Evolutionary conservation across 78 protist species (phyloP), one percentile per base, ranked within the genome.

Genomic region (Polysphondylium violaceum): DNA sequence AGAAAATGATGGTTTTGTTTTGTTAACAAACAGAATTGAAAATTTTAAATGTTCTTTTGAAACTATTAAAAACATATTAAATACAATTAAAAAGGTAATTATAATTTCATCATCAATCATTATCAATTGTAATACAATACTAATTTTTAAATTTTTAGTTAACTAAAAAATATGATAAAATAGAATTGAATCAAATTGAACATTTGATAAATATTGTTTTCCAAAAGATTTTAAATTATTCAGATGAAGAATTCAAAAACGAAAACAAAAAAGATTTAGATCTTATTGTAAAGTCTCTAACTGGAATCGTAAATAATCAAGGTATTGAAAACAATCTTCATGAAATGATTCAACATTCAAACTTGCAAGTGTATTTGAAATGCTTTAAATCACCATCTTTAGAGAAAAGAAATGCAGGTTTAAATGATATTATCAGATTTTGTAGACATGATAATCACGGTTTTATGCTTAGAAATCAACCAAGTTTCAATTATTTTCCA

Each of bases 191-290:
- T 29, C 2, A 0, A n/a, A 41, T 68, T 36, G 77, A 81, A 21
- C 31, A 67, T 36, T 56, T 81, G n/a, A 36, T 81, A 12, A 81
- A 81, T 9, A 21, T 81, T 38, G 89, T 81, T 8, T 68, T 67
- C 17, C 41, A 55, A 4, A 81, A 38, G 23, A 75, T 87, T n/a
- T 64, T 74, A n/a, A 33, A 36, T 14, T 41, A 58, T 2, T 41
- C 87, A 11, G 93, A 87, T 38, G 93, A 87, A 47, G 93, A 87
- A 53, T 87, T 87, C 36, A 87, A 87, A 41, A 71, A 72, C 68
- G 93, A 87, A 69, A 77, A 61, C 29, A 87, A 77, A 25, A 87
- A 72, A 64, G 87, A 87, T 60, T 68, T 87, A 47, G 86, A 74
- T 41, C 27, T 65, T 36, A 55, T 47, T 69, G 14, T 75, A n/a